Evolutionary conservation across 345 rosid species (phyloP), one percentile per base, ranked within the genome.

Genomic region (Toxicodendron radicans): DNA sequence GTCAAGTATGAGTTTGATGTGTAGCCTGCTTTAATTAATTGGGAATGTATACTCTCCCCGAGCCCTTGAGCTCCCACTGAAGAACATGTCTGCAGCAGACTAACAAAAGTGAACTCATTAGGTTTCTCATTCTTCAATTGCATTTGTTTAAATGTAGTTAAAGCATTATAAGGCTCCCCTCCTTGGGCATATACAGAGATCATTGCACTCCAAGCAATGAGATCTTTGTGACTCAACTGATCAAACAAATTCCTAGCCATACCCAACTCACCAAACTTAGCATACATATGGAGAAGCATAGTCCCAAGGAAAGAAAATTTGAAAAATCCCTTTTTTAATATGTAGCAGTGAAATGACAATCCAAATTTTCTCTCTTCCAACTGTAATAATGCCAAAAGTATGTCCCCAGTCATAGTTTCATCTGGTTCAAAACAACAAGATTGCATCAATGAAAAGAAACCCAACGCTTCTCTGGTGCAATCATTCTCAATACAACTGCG

Each of bases 141-240:
- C 87, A 81, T 81, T 32, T 66, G 69, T 49, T 43, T 52, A 70
- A 83, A 83, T 10, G 73, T 59, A 71, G 56, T 56, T 67, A 70
- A 56, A 16, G 82, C 78, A 57, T 78, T 66, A n/a, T 21, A 66
- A 30, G 73, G 64, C 48, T 80, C 43, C 73, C 76, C 75, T 41
- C 56, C 57, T 63, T 67, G 71, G 18, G 74, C 51, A 49, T 61
- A 65, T 23, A 77, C 58, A 1, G 80, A 76, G 64, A 81, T 78
- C 84, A 81, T 75, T 8, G 67, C 73, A 76, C 61, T 81, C 87
- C 82, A 76, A 13, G 84, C 68, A 66, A 81, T 71, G 71, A 67
- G 62, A 45, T 81, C 83, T 75, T 69, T 78, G 21, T 0, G 18
- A 30, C 64, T 66, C 71, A 81, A 51, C 71, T 73, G 66, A 46